Evolutionary conservation across 441 rosid species (phyloP).

Genomic region (Omphalea diandra): DNA sequence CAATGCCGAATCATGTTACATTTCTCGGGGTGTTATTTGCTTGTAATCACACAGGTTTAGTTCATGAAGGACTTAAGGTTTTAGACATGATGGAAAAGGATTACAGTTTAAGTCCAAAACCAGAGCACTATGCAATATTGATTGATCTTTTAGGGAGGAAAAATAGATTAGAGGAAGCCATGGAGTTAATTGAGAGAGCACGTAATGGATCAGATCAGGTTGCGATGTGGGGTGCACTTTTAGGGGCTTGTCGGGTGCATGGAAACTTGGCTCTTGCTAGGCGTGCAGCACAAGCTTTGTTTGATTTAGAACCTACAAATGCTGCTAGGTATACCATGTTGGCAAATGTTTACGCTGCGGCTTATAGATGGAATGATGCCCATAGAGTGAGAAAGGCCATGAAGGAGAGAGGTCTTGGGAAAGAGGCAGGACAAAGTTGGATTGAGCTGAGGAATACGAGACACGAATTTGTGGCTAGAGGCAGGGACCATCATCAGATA

Average conservation of each 20-base stretch:
- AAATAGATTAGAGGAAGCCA: constrained; percentile 39
- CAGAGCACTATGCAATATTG: constrained; percentile 37
- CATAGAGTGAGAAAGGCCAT: constrained; percentile 30
- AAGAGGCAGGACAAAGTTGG: constrained; percentile 45
- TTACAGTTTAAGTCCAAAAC: constrained; percentile 26
- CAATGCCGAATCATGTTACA: constrained; percentile 38
- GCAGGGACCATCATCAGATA: constrained; percentile 24
- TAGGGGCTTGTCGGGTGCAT: constrained; percentile 39
- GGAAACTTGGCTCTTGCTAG: constrained; percentile 31
- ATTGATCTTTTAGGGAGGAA: constrained; percentile 44
- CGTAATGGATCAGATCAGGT: constrained; percentile 25
- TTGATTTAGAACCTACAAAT: constrained; percentile 37
- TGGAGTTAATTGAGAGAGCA: constrained; percentile 31
- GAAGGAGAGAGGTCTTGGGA: constrained; percentile 33
- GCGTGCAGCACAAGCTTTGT: constrained; percentile 35
- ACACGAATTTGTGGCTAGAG: constrained; percentile 39
- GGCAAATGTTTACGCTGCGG: constrained; percentile 35
- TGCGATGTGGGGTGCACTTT: constrained; percentile 48
- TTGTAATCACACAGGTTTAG: constrained; percentile 43
- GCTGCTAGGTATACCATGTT: constrained; percentile 43
- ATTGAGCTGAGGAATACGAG: constrained; percentile 39
- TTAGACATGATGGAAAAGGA: constrained; percentile 37
- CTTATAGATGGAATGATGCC: constrained; percentile 39
- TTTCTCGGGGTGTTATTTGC: constrained; percentile 40
- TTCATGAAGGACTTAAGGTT: constrained; percentile 33